phyloP scores from a whole-genome alignment of 306 rosid genomes.

The Citrullus mucosospermus region DNA sequence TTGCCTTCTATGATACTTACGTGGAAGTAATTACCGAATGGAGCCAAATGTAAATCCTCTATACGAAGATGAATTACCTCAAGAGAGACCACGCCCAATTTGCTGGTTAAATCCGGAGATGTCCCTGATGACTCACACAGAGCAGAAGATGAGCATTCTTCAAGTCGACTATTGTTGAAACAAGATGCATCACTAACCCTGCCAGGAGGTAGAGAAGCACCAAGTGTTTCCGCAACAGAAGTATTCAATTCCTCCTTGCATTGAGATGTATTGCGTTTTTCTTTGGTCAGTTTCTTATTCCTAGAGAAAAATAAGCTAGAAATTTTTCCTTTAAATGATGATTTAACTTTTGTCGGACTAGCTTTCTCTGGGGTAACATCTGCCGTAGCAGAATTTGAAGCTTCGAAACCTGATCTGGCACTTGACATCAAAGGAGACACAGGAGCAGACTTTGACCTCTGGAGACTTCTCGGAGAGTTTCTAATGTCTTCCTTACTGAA shows the following conservation, averaged over 20 bases:
- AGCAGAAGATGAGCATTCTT: slow-evolving; percentile 36
- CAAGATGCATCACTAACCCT: slow-evolving; percentile 29
- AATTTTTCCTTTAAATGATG: slow-evolving; percentile 80
- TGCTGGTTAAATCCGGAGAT: slow-evolving; percentile 27
- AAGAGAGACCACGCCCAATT: slow-evolving; percentile 29
- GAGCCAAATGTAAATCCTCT: background rate
- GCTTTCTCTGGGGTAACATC: slow-evolving; percentile 31
- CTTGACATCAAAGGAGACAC: slow-evolving; percentile 39
- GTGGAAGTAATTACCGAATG: background rate
- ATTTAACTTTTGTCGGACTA: slow-evolving; percentile 50
- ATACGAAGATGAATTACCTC: slow-evolving; percentile 41
- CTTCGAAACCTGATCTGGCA: slow-evolving; percentile 26
- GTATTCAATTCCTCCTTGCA: slow-evolving; percentile 25
- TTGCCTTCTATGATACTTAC: background rate
- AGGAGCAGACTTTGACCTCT: slow-evolving; percentile 77
- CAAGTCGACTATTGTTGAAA: slow-evolving; percentile 27
- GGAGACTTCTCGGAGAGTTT: slow-evolving; percentile 39
- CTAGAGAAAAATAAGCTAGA: slow-evolving; percentile 74
- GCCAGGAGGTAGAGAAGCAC: slow-evolving; percentile 18
- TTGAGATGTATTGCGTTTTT: slow-evolving; percentile 34
- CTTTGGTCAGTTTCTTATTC: slow-evolving; percentile 56
- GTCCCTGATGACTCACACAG: slow-evolving; percentile 24
- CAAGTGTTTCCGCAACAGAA: slow-evolving; percentile 23
- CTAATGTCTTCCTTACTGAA: slow-evolving; percentile 25
- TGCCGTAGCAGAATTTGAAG: slow-evolving; percentile 26